phyloP scores from a whole-genome alignment of 768 basidiomycete genomes.

The Rhodotorula graminis region DNA sequence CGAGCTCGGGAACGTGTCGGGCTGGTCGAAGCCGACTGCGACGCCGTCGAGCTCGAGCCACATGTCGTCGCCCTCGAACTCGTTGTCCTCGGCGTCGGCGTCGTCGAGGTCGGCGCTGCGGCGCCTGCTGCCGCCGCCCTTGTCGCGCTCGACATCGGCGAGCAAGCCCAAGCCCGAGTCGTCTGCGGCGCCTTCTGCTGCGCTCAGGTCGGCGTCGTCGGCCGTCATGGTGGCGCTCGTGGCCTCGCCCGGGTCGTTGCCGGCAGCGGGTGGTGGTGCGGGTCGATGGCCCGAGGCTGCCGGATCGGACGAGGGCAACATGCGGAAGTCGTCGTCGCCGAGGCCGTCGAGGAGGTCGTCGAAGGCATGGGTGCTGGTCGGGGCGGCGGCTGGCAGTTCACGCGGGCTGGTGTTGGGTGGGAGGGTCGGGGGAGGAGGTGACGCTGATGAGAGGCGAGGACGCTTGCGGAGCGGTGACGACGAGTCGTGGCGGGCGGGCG shows the following conservation, averaged over 20 bases:
- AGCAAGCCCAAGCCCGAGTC: constrained; percentile 26
- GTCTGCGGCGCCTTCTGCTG: constrained; percentile 3
- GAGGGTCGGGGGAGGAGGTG: background rate
- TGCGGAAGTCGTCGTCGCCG: constrained; percentile 9
- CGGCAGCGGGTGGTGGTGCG: too few relatives aligned
- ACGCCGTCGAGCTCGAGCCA: constrained; percentile 33
- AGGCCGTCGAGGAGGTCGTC: constrained; percentile 15
- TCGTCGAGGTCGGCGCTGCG: background rate
- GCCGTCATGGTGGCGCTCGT: background rate
- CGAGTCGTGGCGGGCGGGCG: background rate
- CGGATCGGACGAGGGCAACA: constrained; percentile 16
- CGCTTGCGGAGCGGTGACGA: constrained; percentile 17
- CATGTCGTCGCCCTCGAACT: constrained; percentile 35
- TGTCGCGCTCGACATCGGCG: background rate
- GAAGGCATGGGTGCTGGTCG: background rate
- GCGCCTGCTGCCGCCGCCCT: background rate
- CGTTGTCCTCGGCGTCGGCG: background rate
- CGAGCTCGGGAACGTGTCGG: constrained; percentile 20
- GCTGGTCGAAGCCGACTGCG: constrained; percentile 21
- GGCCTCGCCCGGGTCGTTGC: background rate
- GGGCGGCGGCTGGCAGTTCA: background rate
- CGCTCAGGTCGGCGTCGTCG: background rate
- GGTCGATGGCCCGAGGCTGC: too few relatives aligned
- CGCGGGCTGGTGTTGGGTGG: background rate
- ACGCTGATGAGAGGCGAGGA: constrained; percentile 10